Percentiles rank a stretch among this genome's conserved stretches.
phyloP scores from a whole-genome alignment of 75 land plant genomes.

The Pinus taeda region DNA sequence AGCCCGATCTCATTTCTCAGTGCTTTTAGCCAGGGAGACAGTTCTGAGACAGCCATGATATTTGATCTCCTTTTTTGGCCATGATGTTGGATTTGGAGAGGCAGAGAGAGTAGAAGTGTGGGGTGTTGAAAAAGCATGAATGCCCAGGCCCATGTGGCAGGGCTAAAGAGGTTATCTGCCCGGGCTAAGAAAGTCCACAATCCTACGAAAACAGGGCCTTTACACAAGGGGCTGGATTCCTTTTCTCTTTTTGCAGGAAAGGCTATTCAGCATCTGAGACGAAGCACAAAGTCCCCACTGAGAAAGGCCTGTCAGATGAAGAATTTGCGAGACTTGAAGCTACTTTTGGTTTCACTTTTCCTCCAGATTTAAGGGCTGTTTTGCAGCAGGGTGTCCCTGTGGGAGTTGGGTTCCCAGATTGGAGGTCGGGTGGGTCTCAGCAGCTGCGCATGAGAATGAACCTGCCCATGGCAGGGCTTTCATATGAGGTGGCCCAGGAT shows the following conservation, averaged over 20 bases:
- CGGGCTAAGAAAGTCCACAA: constrained; percentile 50
- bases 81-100: too few relatives aligned
- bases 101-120: too few relatives aligned
- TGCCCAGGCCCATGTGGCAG: constrained; percentile 74
- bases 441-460: constrained; percentile 48
- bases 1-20: too few relatives aligned
- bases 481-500: constrained; percentile 51
- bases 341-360: constrained; percentile 71
- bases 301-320: constrained; percentile 67
- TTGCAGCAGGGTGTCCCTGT: constrained; percentile 71
- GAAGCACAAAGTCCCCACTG: constrained; percentile 36
- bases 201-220: constrained; percentile 6
- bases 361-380: constrained; percentile 77
- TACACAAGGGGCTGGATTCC: constrained; percentile 28
- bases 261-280: constrained; percentile 45
- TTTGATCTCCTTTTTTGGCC: too few relatives aligned
- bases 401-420: constrained; percentile 90
- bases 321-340: constrained; percentile 78
- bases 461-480: constrained; percentile 62
- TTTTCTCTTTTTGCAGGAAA: constrained; percentile 38
- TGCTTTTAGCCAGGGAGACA: too few relatives aligned
- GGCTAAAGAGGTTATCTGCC: constrained; percentile 85
- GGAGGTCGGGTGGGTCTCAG: constrained; percentile 50
- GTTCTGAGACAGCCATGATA: too few relatives aligned
- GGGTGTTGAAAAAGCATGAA: not conserved